Evolutionary conservation across 495 filamentous ascomycete genomes (phyloP).

Genomic region (Xylaria longipes): DNA sequence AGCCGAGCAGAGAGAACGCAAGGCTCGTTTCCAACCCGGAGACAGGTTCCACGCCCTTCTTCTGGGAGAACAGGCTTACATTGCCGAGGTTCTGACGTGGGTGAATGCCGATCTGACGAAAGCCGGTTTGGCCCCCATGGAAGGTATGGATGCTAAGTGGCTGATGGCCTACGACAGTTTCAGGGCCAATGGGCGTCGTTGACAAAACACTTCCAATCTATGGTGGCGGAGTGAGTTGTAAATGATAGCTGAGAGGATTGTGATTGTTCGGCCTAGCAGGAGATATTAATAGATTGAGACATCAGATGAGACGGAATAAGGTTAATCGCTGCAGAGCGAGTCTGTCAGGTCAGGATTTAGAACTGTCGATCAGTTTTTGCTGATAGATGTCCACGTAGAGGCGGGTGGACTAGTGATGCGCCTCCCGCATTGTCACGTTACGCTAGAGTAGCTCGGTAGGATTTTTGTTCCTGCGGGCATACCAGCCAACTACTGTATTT

Average conservation of each 20-base stretch:
- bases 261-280: neutral
- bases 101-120: constrained; percentile 34
- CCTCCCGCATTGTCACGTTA: neutral
- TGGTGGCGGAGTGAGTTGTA: constrained; percentile 13
- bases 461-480: neutral
- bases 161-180: constrained; percentile 29
- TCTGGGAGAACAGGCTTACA: constrained; percentile 33
- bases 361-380: neutral
- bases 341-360: neutral
- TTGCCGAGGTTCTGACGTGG: constrained; percentile 35
- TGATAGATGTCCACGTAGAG: neutral
- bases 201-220: neutral
- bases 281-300: constrained; percentile 15
- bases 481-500: neutral
- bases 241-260: neutral
- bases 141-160: constrained; percentile 37
- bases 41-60: constrained; percentile 38
- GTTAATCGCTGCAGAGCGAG: constrained; percentile 2
- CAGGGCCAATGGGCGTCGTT: constrained; percentile 21
- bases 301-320: neutral
- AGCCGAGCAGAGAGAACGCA: constrained; percentile 56
- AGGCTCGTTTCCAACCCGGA: constrained; percentile 32
- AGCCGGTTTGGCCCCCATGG: constrained; percentile 31
- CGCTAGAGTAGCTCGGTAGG: neutral
- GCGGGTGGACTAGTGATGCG: constrained; percentile 1